Base-by-base conservation (phyloP, 1,284 basidiomycete genomes). In the Moesziomyces sp. region DNA sequence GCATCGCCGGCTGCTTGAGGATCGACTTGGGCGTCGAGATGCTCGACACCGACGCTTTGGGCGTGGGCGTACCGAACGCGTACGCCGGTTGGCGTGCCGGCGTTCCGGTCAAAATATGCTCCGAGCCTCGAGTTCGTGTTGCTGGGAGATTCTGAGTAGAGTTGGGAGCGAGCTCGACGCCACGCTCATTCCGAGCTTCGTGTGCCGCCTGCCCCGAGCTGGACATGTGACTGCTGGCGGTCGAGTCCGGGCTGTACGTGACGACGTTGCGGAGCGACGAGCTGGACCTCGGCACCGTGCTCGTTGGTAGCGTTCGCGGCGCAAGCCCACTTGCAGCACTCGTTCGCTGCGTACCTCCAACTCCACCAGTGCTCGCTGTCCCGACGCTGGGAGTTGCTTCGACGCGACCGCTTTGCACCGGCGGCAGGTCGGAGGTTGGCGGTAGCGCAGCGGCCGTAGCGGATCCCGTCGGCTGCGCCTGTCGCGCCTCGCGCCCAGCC, bases 261-360 rank as follows among this genome's bases (percentile, higher is more conserved):
- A 74, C 62, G 0, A 74, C 61, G 26, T 74, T 69, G 26, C 71
- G 71, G 13, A 74, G 66, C 47, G 65, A 69, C 7, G 71, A 74
- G 26, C 66, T 44, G 6, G 71, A 69, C 21, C 65, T 38, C n/a
- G 71, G 71, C 18, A 66, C 61, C 16, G 63, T 72, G 52, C 46
- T 72, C 8, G 45, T 44, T 14, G 62, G 52, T 43, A 61, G 21
- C 2, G 52, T 19, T 10, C 67, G 48, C 16, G 57, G 50, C 5
- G 53, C 61, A 5, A 70, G 57, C 3, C 18, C 44, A 14, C 46
- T 69, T 11, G 66, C 46, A 10, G 45, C 52, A 5, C 45, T 30
- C 11, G 47, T 46, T 3, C 38, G 26, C 14, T 51, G 23, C 44
- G 35, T 28, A 11, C 35, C 44, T 11, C 19, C 38, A 8, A 40